Conservation (phyloP, 148 eudicot species). For the Cornus controversa region DNA sequence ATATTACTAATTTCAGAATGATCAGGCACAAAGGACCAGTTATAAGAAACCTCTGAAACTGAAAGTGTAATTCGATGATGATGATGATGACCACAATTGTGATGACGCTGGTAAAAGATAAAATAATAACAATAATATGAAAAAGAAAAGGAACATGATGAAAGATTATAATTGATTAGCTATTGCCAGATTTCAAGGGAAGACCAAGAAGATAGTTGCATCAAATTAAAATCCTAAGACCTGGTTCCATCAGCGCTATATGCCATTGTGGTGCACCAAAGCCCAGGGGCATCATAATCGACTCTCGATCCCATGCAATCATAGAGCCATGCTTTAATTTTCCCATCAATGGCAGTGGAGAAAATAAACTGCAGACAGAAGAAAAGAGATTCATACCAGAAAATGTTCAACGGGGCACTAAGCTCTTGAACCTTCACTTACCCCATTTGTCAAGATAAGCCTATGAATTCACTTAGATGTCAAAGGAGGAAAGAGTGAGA, state of each 20-base stretch:
- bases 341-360: slow-evolving; percentile 74
- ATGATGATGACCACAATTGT: not conserved
- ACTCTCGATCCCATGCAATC: slow-evolving; percentile 66
- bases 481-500: not conserved
- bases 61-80: not conserved
- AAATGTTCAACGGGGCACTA: not conserved
- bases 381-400: not conserved
- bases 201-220: not conserved
- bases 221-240: slow-evolving; percentile 18
- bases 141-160: not conserved
- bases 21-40: not conserved
- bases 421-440: not conserved
- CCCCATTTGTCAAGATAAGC: not conserved
- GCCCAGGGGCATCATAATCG: slow-evolving; percentile 73
- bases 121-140: not conserved
- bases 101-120: too few species aligned
- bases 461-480: not conserved
- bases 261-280: slow-evolving; percentile 70
- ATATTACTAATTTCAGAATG: not conserved
- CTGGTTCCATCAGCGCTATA: slow-evolving; percentile 72
- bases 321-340: slow-evolving; percentile 81
- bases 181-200: not conserved
- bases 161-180: not conserved
- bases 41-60: not conserved
- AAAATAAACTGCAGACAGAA: slow-evolving; percentile 54